Evolutionary conservation across 2,329 filamentous ascomycete genomes (phyloP), one percentile per base, ranked within the genome.

Genomic region (Bipolaris oryzae): DNA sequence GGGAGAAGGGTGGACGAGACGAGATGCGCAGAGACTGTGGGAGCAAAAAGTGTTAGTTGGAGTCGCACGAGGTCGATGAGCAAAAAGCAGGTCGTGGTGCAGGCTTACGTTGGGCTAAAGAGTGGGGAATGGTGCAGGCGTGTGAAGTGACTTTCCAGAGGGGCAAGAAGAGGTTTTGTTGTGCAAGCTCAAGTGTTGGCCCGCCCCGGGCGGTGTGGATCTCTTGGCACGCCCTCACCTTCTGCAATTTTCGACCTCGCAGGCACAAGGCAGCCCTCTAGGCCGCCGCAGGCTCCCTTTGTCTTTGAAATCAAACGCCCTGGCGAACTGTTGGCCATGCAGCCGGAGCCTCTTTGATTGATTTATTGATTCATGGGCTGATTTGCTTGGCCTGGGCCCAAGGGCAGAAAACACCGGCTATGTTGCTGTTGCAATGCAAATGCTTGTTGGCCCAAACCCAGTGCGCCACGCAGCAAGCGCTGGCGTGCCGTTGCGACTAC

Each of bases 371-470:
- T 31, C 3, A 31, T 31, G 10, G 28, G 1, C 28, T 46, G 35
- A 9, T 31, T 21, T 37, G 10, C 28, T 35, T 33, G 39, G 28
- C 33, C 7, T 25, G 25, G 35, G 37, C 38, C 11, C 33, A 39
- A 50, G 60, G 58, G 58, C 61, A 47, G 57, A 31, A 60, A 67
- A 73, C 68, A 64, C 67, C 63, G 67, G 70, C 67, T 74, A 75
- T 74, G 69, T 73, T 74, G 72, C 70, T 61, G 4, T 73, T 72
- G 70, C 67, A 60, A 74, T 71, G 70, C 67, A 66, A 60, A 74
- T 71, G 70, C 67, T 61, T 62, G 61, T 59, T 66, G 60, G 57
- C 50, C 66, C 66, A 69, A 68, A 65, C 71, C 66, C 68, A 71
- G 63, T 64, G 67, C 71, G 73, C 73, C 69, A 75, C 71, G 68